Percentiles rank a stretch among this genome's conserved stretches.
Conservation (phyloP, 805 yeast genomes). For the Yarrowia hollandica region DNA sequence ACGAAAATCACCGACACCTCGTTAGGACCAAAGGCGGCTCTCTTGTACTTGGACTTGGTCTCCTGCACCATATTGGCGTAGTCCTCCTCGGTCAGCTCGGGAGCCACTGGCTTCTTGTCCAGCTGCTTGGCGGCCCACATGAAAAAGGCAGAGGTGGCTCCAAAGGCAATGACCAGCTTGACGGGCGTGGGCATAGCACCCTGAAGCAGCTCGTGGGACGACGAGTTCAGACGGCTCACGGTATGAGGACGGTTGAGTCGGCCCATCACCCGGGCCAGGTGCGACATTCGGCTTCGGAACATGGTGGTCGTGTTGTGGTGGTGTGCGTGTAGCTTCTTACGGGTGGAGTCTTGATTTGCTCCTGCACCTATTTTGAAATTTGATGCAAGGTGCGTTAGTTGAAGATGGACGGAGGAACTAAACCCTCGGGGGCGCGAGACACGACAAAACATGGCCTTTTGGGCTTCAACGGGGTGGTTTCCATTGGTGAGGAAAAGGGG, state of each 20-base stretch:
- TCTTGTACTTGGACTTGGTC: slow-evolving; percentile 31
- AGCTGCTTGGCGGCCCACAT: slow-evolving; percentile 38
- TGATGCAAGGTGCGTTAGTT: not conserved
- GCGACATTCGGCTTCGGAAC: slow-evolving; percentile 9
- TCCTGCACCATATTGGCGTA: slow-evolving; percentile 44
- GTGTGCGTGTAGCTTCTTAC: too few species aligned
- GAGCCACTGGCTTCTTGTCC: slow-evolving; percentile 37
- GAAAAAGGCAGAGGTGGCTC: slow-evolving; percentile 40
- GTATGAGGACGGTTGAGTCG: not conserved
- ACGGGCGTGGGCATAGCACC: slow-evolving; percentile 23
- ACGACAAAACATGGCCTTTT: too few species aligned
- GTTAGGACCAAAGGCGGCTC: slow-evolving; percentile 55
- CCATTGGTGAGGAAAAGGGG: too few species aligned
- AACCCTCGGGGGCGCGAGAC: too few species aligned
- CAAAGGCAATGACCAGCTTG: slow-evolving; percentile 26
- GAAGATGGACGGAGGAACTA: too few species aligned
- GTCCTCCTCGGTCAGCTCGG: slow-evolving; percentile 39
- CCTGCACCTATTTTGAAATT: not conserved
- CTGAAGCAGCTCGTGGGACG: not conserved
- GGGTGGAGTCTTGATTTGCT: not conserved
- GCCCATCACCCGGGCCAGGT: not conserved
- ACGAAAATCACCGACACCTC: slow-evolving; percentile 83
- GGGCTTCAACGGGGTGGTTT: too few species aligned
- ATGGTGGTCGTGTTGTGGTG: not conserved
- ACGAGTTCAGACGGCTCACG: not conserved